Evolutionary conservation across 192 early-diverging fungal genomes (phyloP).

Genomic region (Umbelopsis isabellina): DNA sequence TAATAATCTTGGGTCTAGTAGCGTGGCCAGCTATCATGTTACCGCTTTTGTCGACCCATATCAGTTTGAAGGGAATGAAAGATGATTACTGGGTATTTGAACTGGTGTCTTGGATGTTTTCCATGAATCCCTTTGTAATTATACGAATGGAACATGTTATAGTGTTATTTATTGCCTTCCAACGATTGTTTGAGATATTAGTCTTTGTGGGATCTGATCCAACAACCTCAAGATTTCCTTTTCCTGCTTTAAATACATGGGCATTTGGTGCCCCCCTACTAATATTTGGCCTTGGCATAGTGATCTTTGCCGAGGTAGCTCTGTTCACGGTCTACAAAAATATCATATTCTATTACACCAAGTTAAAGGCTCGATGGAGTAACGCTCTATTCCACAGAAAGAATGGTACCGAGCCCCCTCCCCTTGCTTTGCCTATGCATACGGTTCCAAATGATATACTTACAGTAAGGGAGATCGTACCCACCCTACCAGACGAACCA

Average conservation of each 20-base stretch:
- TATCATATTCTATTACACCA: background rate
- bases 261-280: background rate
- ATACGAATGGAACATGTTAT: background rate
- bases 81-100: background rate
- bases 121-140: background rate
- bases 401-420: background rate
- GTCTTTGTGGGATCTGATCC: background rate
- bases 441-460: background rate
- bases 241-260: background rate
- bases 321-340: background rate
- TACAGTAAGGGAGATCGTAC: too few relatives aligned
- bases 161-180: background rate
- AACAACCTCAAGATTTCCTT: background rate
- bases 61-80: background rate
- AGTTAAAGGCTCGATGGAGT: background rate
- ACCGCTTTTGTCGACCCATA: background rate
- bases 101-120: background rate
- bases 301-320: background rate
- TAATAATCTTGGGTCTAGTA: background rate
- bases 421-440: background rate
- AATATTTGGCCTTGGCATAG: background rate
- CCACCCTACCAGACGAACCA: background rate
- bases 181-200: background rate
- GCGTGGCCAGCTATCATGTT: background rate
- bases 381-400: background rate